Evolutionary conservation across 345 rosid species (phyloP).

Genomic region (Theobroma cacao): DNA sequence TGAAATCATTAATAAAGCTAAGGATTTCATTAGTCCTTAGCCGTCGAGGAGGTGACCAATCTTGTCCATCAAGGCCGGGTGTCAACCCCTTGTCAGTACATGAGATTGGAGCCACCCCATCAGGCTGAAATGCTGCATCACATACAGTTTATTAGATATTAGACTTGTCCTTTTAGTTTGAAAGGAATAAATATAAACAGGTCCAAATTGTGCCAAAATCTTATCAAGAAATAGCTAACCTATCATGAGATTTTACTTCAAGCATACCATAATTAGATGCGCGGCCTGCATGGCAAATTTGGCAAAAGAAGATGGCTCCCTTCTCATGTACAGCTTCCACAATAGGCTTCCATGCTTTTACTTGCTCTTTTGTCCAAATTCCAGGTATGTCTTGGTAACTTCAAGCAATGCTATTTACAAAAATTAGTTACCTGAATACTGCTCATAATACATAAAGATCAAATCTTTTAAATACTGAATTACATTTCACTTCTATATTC

Average conservation of each 20-base stretch:
- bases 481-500: background rate
- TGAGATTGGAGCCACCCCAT: slow-evolving; percentile 41
- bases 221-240: background rate
- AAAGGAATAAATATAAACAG: background rate
- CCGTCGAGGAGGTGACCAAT: slow-evolving; percentile 44
- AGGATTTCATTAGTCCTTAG: slow-evolving; percentile 39
- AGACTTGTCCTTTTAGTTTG: background rate
- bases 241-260: background rate
- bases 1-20: slow-evolving; percentile 36
- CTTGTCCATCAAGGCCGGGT: background rate
- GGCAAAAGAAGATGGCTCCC: slow-evolving; percentile 33
- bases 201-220: background rate
- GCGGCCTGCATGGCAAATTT: slow-evolving; percentile 21
- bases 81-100: slow-evolving; percentile 32
- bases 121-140: slow-evolving; percentile 32
- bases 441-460: background rate
- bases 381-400: slow-evolving; percentile 25
- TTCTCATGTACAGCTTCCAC: slow-evolving; percentile 31
- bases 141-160: background rate
- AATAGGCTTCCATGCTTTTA: slow-evolving; percentile 30
- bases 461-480: background rate
- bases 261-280: background rate
- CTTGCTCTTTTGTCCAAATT: slow-evolving; percentile 13
- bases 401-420: background rate
- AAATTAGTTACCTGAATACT: background rate